Base-by-base conservation (phyloP, 2,329 filamentous ascomycete species). In the Didymellaceae sp. region DNA sequence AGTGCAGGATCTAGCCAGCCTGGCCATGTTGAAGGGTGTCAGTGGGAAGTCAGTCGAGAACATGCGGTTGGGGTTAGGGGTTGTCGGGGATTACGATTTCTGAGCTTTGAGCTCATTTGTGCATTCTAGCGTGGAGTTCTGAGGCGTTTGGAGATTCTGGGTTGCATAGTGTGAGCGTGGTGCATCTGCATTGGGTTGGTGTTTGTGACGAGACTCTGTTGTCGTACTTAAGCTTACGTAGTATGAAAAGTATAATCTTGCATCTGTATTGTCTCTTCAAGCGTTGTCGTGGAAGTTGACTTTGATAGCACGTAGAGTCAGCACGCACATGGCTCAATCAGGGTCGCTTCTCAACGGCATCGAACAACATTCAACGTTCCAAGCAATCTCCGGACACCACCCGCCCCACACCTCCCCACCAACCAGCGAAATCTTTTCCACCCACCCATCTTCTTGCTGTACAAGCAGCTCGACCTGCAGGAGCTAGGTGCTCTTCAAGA, bases 41-140 rank as follows among this genome's bases (percentile, higher is more conserved):
- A 78, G 78, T 1, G 66, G 71, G 4, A 79, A 77, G 61, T 77
- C 76, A n/a, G 77, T 80, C 20, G 78, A 80, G 63, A 77, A 76
- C 22, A 81, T 81, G 78, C 62, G 78, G 28, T 54, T 70, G 43
- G 78, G 77, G 0, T 47, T 77, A 45, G 60, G 30, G 9, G 32
- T 62, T 18, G 45, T 32, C 34, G 45, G 51, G n/a, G 57, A 50
- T 21, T 62, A 61, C 33, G 61, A 63, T 30, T 67, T 71, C 43
- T 70, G 49, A 59, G 52, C 43, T 42, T 56, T 14, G 32, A 13
- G 39, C 45, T 46, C 10, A 4, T 16, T 28, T 40, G 30, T 53
- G 38, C 33, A 34, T 55, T 59, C 37, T 42, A 63, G 61, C 62
- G 58, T 55, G 62, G 61, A 50, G 62, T 62, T 58, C 51, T 13